These are phyloP conservation scores for Phialemoniopsis sp. DNA, from an alignment of 2,329 filamentous ascomycete genomes.

Conservation along the genomic window DNA sequence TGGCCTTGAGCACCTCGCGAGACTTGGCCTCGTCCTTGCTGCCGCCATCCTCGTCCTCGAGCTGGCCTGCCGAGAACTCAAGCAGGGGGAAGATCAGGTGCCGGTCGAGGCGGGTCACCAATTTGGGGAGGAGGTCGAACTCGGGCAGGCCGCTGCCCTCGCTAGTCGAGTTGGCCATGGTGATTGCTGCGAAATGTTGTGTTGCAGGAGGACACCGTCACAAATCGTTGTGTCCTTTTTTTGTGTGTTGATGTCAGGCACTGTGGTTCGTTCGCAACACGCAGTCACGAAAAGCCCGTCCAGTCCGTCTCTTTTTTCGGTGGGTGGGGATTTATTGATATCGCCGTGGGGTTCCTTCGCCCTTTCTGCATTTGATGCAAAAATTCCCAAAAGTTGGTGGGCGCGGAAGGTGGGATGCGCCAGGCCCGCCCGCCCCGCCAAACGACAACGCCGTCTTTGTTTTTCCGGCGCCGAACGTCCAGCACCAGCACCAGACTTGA, in stretches of 20 bases:
- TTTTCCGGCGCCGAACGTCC: conserved; percentile 5
- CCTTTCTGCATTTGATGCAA: not conserved
- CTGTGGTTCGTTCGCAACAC: too few relatives aligned
- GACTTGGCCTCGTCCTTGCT: conserved; percentile 49
- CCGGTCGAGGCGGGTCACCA: conserved; percentile 89
- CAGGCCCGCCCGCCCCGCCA: not conserved
- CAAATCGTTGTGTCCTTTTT: too few relatives aligned
- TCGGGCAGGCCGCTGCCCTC: conserved; percentile 29
- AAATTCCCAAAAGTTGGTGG: conserved; percentile 5
- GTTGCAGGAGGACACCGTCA: too few relatives aligned
- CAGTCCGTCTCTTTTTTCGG: too few relatives aligned
- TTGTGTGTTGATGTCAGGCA: too few relatives aligned
- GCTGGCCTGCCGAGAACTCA: conserved; percentile 81
- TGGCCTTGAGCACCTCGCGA: conserved; percentile 74
- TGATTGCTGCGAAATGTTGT: conserved; percentile 29
- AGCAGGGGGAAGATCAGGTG: conserved; percentile 96
- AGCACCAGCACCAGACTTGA: too few relatives aligned
- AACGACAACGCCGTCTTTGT: conserved; percentile 3
- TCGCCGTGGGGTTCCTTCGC: too few relatives aligned
- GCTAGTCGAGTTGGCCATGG: conserved; percentile 16
- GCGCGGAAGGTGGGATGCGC: conserved; percentile 8
- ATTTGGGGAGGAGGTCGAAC: conserved; percentile 67
- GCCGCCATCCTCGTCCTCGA: conserved; percentile 66
- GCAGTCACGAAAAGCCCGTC: too few relatives aligned
- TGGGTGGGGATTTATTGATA: too few relatives aligned